phyloP scores from a whole-genome alignment of 176 grass and related monocot species.

The Avena sativa region DNA sequence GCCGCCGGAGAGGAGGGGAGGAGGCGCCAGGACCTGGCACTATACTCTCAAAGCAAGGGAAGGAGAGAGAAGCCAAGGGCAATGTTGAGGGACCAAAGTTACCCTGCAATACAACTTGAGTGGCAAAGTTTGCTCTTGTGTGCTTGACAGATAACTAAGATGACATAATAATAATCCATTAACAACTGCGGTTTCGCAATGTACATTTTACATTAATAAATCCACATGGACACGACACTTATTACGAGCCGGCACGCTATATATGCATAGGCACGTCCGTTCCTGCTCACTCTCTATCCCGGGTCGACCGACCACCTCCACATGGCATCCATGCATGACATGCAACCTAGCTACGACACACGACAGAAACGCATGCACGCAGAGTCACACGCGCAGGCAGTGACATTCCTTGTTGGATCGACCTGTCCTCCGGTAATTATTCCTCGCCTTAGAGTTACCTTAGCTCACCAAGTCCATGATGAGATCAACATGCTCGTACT shows the following conservation, averaged over 20 bases:
- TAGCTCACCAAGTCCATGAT: constrained; percentile 44
- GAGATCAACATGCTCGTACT: constrained; percentile 43
- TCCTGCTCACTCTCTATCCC: not conserved
- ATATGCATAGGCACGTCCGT: not conserved
- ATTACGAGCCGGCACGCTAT: not conserved
- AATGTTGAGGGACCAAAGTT: not conserved
- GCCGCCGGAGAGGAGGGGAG: no score
- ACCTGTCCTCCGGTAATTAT: not conserved
- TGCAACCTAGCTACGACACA: not conserved
- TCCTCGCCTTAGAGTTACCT: not conserved
- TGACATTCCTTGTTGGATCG: not conserved
- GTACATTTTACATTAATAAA: not conserved
- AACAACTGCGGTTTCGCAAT: not conserved
- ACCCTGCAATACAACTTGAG: not conserved
- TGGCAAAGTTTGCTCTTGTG: not conserved
- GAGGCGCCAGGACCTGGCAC: no score
- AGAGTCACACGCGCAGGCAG: not conserved
- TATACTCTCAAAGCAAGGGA: no score
- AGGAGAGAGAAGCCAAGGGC: no score
- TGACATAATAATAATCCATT: not conserved
- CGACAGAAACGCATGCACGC: not conserved
- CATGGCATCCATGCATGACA: constrained; percentile 15
- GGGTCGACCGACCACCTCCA: not conserved
- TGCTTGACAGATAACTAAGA: not conserved
- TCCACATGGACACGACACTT: not conserved